These are phyloP conservation scores for Adansonia rubrostipa DNA, from an alignment of 441 rosid species.

Conservation along the genomic window DNA sequence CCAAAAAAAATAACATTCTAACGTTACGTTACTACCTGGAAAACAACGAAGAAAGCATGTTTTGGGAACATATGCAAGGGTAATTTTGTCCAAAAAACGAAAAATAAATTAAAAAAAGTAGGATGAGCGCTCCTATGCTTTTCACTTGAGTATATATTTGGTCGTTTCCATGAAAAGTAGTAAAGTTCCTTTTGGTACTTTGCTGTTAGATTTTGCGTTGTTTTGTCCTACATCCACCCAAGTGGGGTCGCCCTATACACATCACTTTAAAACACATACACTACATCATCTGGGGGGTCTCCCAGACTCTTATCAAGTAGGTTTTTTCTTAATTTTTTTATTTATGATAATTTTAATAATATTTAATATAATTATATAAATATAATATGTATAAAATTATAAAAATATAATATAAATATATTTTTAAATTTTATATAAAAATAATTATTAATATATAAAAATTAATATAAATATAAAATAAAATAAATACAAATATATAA, in stretches of 20 bases:
- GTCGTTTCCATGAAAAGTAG: constrained; percentile 47
- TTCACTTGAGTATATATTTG: constrained; percentile 40
- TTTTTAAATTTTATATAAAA: background rate
- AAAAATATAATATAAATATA: background rate
- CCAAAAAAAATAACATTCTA: too few species aligned
- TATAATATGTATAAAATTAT: too few species aligned
- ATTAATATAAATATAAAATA: too few species aligned
- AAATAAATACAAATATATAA: background rate
- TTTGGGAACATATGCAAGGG: constrained; percentile 31
- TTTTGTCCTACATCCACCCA: constrained; percentile 37
- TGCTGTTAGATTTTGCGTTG: constrained; percentile 45
- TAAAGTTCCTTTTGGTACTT: constrained; percentile 50
- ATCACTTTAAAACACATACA: background rate
- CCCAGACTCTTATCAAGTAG: constrained; percentile 26
- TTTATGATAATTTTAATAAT: background rate
- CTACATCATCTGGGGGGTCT: constrained; percentile 19
- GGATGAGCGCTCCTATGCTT: constrained; percentile 33
- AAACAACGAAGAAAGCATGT: constrained; percentile 18
- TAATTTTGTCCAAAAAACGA: constrained; percentile 27
- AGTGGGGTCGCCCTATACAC: constrained; percentile 31
- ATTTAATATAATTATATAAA: too few species aligned
- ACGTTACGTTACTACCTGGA: background rate
- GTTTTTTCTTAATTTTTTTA: background rate
- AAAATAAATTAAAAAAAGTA: background rate
- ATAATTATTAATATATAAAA: too few species aligned